Evolutionary conservation across 1,139 yeast species (phyloP).

Genomic region (Blastobotrys illinoisensis): DNA sequence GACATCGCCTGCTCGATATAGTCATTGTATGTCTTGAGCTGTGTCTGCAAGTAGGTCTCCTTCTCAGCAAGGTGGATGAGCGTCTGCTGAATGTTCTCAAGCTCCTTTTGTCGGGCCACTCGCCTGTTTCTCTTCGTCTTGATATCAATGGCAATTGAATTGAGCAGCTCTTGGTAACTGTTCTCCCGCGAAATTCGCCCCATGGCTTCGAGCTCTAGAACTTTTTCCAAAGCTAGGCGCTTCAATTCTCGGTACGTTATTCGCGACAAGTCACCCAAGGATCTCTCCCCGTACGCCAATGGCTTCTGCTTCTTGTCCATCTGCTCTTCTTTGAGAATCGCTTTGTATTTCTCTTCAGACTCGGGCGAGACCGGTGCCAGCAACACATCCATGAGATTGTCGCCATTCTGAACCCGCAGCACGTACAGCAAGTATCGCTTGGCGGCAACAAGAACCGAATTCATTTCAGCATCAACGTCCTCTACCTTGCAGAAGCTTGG

Average conservation of each 20-base stretch:
- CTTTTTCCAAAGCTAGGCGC: conserved; percentile 65
- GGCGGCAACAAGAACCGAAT: conserved; percentile 63
- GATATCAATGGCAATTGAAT: conserved; percentile 81
- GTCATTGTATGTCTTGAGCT: conserved; percentile 59
- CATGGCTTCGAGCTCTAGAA: conserved; percentile 67
- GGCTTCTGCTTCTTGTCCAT: conserved; percentile 19
- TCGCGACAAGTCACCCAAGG: conserved; percentile 48
- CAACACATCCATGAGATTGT: conserved; percentile 65
- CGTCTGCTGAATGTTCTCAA: conserved; percentile 56
- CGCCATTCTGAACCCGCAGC: conserved; percentile 72
- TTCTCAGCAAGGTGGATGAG: conserved; percentile 56
- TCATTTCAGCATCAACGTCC: conserved; percentile 37
- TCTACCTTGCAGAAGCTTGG: conserved; percentile 37
- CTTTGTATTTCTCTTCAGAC: conserved; percentile 60
- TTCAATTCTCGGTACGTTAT: conserved; percentile 72
- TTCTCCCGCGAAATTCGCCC: conserved; percentile 63
- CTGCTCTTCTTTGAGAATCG: conserved; percentile 47
- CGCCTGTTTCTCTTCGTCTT: conserved; percentile 72
- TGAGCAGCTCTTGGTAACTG: conserved; percentile 72
- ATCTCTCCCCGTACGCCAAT: conserved; percentile 23
- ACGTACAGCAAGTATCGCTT: conserved; percentile 77
- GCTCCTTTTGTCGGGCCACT: conserved; percentile 54
- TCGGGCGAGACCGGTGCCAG: conserved; percentile 63
- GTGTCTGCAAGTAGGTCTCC: conserved; percentile 53
- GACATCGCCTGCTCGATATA: conserved; percentile 65